phyloP scores from a whole-genome alignment of 176 grass and related monocot genomes.

The Juncus inflexus region DNA sequence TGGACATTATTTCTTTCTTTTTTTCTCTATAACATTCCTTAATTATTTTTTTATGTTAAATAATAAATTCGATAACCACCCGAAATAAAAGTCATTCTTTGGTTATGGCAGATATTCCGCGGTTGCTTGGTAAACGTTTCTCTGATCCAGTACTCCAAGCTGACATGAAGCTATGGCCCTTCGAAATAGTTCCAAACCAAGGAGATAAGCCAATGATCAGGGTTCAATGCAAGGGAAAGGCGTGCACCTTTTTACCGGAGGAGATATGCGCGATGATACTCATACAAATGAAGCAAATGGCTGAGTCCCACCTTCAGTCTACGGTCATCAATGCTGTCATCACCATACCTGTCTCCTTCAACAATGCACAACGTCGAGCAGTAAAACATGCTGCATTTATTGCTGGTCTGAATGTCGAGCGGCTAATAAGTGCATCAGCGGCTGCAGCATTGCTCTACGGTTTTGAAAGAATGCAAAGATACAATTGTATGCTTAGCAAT shows the following conservation, averaged over 20 bases:
- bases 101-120: slow-evolving; percentile 24
- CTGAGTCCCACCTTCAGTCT: slow-evolving; percentile 18
- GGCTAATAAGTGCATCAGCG: slow-evolving; percentile 27
- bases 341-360: slow-evolving; percentile 33
- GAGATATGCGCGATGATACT: slow-evolving; percentile 36
- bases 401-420: slow-evolving; percentile 33
- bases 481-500: too few relatives aligned
- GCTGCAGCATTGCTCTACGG: slow-evolving; percentile 35
- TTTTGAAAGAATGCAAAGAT: slow-evolving; percentile 18
- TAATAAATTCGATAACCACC: too few relatives aligned
- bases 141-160: slow-evolving; percentile 26
- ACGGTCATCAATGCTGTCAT: slow-evolving; percentile 31
- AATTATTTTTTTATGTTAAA: too few relatives aligned
- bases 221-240: slow-evolving; percentile 32
- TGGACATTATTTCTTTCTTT: too few relatives aligned
- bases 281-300: slow-evolving; percentile 30
- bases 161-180: slow-evolving; percentile 41
- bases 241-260: slow-evolving; percentile 26
- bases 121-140: slow-evolving; percentile 30
- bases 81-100: too few relatives aligned
- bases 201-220: slow-evolving; percentile 33
- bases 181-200: slow-evolving; percentile 19
- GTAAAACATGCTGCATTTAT: slow-evolving; percentile 32
- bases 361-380: slow-evolving; percentile 33
- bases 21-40: too few relatives aligned